Base-by-base conservation (phyloP, 371 early-diverging fungal genomes). In the Vairimorpha ceranae region DNA sequence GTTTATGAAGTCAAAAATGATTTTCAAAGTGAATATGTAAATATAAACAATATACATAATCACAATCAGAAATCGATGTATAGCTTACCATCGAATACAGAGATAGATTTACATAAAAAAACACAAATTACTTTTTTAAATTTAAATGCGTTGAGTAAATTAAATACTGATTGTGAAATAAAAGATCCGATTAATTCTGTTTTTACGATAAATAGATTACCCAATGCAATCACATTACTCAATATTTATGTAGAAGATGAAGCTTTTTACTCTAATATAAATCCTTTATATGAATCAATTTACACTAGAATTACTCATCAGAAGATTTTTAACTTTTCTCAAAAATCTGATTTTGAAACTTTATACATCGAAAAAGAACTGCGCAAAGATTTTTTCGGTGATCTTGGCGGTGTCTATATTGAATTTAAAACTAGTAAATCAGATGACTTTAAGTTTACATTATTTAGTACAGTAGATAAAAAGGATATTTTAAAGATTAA, bases 351-450 rank as follows among this genome's bases (percentile, higher is more conserved):
- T 2, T 65, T 25, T 25, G 52, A 35, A 10, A 35, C 36, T 30
- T 38, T 35, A 27, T 7, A 25, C 14, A 8, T 70, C 7, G 19
- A 58, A 29, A 70, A 63, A 32, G 54, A 43, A 23, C 41, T 77
- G 8, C 51, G 38, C 17, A 67, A 59, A 23, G 72, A 67, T 41
- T 38, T 66, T 36, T 35, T 51, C 21, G 46, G 48, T 8, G 36
- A 45, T 12, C 36, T 23, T 32, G 72, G 77, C 7, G 66, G 74
- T 4, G 30, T 70, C 1, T 77, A 67, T 38, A 46, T 77, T n/a
- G 72, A 77, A 38, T 77, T 77, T 60, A 52, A 51, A 21, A 72
- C 77, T 25, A 56, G 72, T 38, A 30, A 32, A 29, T 38, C 75
- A 10, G 77, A 77, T 29, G 77, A 77, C 29, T 77, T 66, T 33